A percentile compares a stretch with the other conserved stretches of the same genome.
phyloP scores from a whole-genome alignment of 2,329 filamentous ascomycete genomes.

The Thelonectria rubi region DNA sequence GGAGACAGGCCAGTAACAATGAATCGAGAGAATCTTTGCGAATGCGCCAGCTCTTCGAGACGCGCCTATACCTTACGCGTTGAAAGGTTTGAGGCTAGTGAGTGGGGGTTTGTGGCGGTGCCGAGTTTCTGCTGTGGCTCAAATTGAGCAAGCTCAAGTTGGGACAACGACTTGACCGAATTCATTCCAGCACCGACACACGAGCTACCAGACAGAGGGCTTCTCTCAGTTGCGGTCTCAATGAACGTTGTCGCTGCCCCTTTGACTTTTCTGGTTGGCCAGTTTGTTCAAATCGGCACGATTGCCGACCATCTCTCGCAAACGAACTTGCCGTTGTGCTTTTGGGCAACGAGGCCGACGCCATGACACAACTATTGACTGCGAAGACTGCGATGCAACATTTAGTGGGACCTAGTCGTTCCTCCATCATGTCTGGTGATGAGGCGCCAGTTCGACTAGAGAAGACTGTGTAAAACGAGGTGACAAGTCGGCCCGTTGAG shows the following conservation, averaged over 20 bases:
- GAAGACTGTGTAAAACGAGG: background rate
- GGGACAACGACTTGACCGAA: no score
- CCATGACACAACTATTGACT: conserved; percentile 17
- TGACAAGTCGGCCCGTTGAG: background rate
- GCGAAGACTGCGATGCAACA: conserved; percentile 9
- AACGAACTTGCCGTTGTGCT: background rate
- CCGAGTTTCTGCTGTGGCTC: background rate
- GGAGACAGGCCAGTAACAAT: no score
- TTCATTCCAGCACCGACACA: background rate
- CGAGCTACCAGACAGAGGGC: no score
- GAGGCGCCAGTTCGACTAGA: background rate
- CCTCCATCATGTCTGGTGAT: conserved; percentile 2
- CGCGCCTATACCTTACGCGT: background rate
- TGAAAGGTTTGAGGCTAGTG: background rate
- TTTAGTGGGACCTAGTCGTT: conserved; percentile 16
- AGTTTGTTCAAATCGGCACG: background rate
- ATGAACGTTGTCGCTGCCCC: background rate
- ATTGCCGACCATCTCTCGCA: background rate
- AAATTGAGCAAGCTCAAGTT: background rate
- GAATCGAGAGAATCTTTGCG: no score
- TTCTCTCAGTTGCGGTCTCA: conserved; percentile 9
- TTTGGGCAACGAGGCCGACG: conserved; percentile 12
- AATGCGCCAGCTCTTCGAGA: background rate
- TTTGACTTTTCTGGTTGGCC: conserved; percentile 2
- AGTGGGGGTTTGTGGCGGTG: background rate